A percentile compares a stretch with the other conserved stretches of the same genome.
phyloP scores from a whole-genome alignment of 2,329 filamentous ascomycete genomes.

The Annulohypoxylon truncatum region DNA sequence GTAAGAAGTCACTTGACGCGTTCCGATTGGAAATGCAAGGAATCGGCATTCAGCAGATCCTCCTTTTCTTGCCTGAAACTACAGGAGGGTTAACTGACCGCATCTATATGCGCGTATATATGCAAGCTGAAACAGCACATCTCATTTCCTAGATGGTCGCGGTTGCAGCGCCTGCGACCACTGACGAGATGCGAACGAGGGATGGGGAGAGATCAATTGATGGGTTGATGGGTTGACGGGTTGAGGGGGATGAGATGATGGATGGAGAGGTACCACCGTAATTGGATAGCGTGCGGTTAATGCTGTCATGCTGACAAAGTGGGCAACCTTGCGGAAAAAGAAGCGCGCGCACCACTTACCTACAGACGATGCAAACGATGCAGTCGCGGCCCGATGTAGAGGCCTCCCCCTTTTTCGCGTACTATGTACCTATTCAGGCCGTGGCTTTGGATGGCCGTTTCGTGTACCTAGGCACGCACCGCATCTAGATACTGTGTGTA shows the following conservation, averaged over 20 bases:
- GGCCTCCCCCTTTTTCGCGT: conserved; percentile 30
- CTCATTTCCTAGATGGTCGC: conserved; percentile 30
- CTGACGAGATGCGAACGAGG: conserved; percentile 3
- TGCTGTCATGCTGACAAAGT: conserved; percentile 35
- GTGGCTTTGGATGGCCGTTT: conserved; percentile 33
- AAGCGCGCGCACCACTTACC: conserved; percentile 7
- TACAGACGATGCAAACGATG: not conserved
- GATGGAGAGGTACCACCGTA: not conserved
- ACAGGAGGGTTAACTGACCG: conserved; percentile 29
- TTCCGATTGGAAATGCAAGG: conserved; percentile 17
- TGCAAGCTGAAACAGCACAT: conserved; percentile 29
- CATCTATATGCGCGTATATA: conserved; percentile 10
- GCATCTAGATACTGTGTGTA: not conserved
- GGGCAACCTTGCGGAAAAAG: not conserved
- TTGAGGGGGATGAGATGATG: conserved; percentile 1
- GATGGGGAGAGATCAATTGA: not conserved
- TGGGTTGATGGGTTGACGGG: too few species aligned
- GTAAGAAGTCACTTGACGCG: not conserved
- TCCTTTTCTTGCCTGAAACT: conserved; percentile 36
- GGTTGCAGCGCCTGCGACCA: conserved; percentile 21
- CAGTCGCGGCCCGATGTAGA: conserved; percentile 20
- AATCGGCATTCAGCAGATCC: conserved; percentile 16
- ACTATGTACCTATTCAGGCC: too few species aligned
- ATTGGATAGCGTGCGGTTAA: conserved; percentile 20
- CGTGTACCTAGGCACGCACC: conserved; percentile 14